Conservation (phyloP, 345 rosid genomes). For the Gynandropsis gynandra region DNA sequence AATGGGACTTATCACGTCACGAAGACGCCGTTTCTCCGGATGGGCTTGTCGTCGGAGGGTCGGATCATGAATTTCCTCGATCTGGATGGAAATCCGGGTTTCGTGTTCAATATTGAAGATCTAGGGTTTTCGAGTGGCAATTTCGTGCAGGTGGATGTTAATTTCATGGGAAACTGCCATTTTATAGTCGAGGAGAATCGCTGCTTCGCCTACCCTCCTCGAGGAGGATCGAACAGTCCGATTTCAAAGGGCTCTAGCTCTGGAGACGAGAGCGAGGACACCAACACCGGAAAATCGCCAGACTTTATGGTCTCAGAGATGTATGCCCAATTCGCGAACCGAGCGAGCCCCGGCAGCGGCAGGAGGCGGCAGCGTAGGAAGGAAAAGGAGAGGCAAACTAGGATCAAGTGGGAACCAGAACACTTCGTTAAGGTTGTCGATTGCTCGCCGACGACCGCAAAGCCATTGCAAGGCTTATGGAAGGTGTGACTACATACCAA, state of each 20-base stretch:
- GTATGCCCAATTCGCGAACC: slow-evolving; percentile 71
- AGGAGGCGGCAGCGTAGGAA: slow-evolving; percentile 75
- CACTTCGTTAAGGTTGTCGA: slow-evolving; percentile 70
- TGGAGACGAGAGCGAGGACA: slow-evolving; percentile 39
- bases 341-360: slow-evolving; percentile 57
- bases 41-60: slow-evolving; percentile 53
- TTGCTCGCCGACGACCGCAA: slow-evolving; percentile 52
- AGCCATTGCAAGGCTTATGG: slow-evolving; percentile 89
- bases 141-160: slow-evolving; percentile 56
- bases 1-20: slow-evolving; percentile 38
- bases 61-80: slow-evolving; percentile 45
- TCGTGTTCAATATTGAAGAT: slow-evolving; percentile 19
- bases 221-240: slow-evolving; percentile 17
- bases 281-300: slow-evolving; percentile 41
- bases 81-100: slow-evolving; percentile 34
- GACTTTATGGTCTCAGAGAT: slow-evolving; percentile 51
- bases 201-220: slow-evolving; percentile 13
- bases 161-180: slow-evolving; percentile 59
- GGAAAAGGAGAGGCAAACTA: slow-evolving; percentile 66
- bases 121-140: slow-evolving; percentile 29
- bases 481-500: slow-evolving; percentile 38
- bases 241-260: slow-evolving; percentile 36
- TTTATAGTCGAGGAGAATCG: slow-evolving; percentile 62
- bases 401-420: slow-evolving; percentile 69
- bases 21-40: slow-evolving; percentile 56